phyloP scores from a whole-genome alignment of 1,284 basidiomycete genomes.

The Athelia psychrophila region DNA sequence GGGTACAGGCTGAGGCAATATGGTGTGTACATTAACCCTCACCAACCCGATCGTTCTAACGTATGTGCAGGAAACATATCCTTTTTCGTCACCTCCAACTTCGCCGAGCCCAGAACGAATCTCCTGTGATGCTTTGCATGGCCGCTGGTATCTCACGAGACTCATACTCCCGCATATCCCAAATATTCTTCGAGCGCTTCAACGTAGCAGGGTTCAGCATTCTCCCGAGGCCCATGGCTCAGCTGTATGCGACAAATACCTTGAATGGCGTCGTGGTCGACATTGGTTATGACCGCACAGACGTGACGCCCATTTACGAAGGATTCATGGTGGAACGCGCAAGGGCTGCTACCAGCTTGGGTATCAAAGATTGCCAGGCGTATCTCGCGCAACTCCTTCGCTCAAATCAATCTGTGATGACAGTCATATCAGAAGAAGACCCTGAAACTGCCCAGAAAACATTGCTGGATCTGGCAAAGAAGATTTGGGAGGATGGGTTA shows the following conservation, averaged over 20 bases:
- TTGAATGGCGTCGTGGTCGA: constrained; percentile 85
- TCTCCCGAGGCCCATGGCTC: constrained; percentile 82
- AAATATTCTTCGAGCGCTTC: constrained; percentile 94
- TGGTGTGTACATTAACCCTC: constrained; percentile 56
- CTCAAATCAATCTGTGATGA: constrained; percentile 62
- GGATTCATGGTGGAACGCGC: constrained; percentile 65
- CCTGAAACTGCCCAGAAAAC: constrained; percentile 43
- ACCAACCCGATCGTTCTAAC: constrained; percentile 4
- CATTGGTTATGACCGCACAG: constrained; percentile 74
- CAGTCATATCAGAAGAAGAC: constrained; percentile 54
- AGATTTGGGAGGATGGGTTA: constrained; percentile 58
- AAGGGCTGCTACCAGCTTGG: constrained; percentile 60
- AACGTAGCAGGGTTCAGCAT: constrained; percentile 87
- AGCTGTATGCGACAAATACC: constrained; percentile 80
- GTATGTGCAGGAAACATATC: constrained; percentile 72
- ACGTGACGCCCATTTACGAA: constrained; percentile 81
- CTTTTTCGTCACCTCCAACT: constrained; percentile 78
- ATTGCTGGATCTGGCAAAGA: constrained; percentile 56
- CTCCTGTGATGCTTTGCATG: constrained; percentile 78
- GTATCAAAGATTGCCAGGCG: constrained; percentile 71
- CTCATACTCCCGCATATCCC: constrained; percentile 74
- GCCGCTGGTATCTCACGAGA: constrained; percentile 69
- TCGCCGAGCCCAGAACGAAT: constrained; percentile 84
- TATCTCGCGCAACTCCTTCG: constrained; percentile 75
- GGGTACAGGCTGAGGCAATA: constrained; percentile 89